Conservation (phyloP, 345 rosid genomes). For the Brassica juncea region DNA sequence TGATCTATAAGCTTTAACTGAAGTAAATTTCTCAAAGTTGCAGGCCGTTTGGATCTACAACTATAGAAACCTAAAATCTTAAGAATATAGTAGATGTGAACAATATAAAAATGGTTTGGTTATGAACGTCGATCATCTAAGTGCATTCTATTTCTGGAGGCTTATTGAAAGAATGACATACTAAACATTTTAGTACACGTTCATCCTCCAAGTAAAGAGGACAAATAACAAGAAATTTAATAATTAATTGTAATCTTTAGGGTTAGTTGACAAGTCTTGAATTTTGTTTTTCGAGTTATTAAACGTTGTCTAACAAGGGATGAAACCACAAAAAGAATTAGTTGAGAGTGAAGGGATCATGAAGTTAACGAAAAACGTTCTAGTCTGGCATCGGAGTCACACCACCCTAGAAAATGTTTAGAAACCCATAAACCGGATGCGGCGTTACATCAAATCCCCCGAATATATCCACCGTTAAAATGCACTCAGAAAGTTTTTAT, state of each 20-base stretch:
- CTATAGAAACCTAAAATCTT: neutral
- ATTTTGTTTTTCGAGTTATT: neutral
- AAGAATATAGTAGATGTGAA: neutral
- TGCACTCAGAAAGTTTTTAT: neutral
- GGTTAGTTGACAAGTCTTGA: neutral
- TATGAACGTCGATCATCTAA: neutral
- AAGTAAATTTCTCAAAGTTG: constrained; percentile 2
- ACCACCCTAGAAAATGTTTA: neutral
- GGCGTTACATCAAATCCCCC: neutral
- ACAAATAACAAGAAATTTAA: neutral
- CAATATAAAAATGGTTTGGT: neutral
- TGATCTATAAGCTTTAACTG: neutral
- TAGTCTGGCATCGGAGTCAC: neutral
- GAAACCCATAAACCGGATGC: neutral
- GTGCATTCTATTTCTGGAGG: neutral
- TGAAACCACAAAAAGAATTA: neutral
- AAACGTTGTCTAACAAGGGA: neutral
- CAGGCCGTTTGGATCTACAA: neutral
- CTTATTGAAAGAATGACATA: neutral
- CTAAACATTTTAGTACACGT: neutral
- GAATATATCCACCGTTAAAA: neutral
- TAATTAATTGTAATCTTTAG: neutral
- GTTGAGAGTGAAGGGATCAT: neutral
- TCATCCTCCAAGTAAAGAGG: neutral
- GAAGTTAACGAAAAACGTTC: neutral